Base-by-base conservation (phyloP, 2,329 filamentous ascomycete species). In the Cladosporium austrohemisphaericum region DNA sequence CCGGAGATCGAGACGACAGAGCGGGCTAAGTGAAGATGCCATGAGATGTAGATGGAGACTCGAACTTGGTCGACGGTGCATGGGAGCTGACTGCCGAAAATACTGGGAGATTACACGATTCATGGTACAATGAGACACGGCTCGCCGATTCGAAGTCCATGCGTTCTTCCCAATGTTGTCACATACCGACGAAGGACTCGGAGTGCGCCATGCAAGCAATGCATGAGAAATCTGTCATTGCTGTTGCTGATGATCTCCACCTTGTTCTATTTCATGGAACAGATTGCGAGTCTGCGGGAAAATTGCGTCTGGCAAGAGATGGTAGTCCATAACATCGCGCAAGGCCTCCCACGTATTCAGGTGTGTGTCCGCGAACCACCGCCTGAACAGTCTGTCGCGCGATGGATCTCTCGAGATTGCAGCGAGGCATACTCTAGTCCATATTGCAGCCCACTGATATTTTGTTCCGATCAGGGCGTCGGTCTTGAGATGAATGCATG, bases 321-420 rank as follows among this genome's bases (percentile, higher is more conserved):
- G 44, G 5, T 14, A n/a, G 11, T 45, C 37, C 28, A 55, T 46
- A 4, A 54, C 28, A 2, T 5, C 20, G 6, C 38, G 19, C 18
- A 56, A 16, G 7, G 52, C 18, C 11, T 49, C 41, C 49, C 52
- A 56, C 3, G 19, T 49, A 10, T 13, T 38, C 3, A 56, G 9
- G 2, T 29, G n/a, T 7, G 52, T 31, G 14, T 13, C 19, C 9
- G 41, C n/a, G 19, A 57, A 28, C 26, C 51, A 32, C 9, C 23
- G 7, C 25, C 19, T 38, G 9, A 55, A 41, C 28, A 41, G 41
- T 1, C 16, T 40, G 19, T 57, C 53, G 1, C 51, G 55, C 11
- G 20, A 31, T 2, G 55, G 49, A 46, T 54, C 53, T 28, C 53
- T 31, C n/a, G 64, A 63, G 2, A 55, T 55, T 9, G 56, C 50